These are phyloP conservation scores for Fusarium odoratissimum DNA, from an alignment of 2,329 filamentous ascomycete species.

Conservation along the genomic window DNA sequence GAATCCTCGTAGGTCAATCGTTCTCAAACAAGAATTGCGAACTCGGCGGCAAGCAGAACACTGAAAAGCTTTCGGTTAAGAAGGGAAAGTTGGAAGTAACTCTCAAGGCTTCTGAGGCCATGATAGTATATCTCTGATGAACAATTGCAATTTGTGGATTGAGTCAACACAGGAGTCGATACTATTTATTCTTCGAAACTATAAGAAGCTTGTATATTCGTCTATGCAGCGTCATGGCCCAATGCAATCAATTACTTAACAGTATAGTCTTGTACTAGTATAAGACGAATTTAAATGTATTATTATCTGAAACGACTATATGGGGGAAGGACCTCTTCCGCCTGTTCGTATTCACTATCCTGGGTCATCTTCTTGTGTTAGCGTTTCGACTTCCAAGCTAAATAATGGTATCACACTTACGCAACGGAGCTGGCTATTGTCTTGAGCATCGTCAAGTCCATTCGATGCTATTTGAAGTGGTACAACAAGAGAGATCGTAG, in stretches of 20 bases:
- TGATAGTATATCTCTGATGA: not conserved
- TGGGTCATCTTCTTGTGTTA: not conserved
- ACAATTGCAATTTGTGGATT: not conserved
- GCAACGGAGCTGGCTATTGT: not conserved
- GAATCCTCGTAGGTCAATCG: not conserved
- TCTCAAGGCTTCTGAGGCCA: not conserved
- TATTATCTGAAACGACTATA: not conserved
- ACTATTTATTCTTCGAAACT: rapidly evolving
- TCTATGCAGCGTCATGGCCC: no score
- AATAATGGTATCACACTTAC: not conserved
- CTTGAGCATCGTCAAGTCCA: not conserved
- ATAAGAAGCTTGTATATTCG: not conserved
- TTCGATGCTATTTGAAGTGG: not conserved
- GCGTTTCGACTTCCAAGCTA: not conserved
- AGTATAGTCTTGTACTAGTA: no score
- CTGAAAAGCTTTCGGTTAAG: not conserved
- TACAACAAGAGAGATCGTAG: not conserved
- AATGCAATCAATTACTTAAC: no score
- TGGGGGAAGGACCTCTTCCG: not conserved
- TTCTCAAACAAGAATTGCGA: not conserved
- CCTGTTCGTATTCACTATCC: not conserved
- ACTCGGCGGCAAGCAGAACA: not conserved
- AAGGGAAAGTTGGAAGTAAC: not conserved
- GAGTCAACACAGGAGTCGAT: no score
- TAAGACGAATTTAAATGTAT: no score